Base-by-base conservation (phyloP, 2,329 filamentous ascomycete genomes). In the Colletotrichum karsti region DNA sequence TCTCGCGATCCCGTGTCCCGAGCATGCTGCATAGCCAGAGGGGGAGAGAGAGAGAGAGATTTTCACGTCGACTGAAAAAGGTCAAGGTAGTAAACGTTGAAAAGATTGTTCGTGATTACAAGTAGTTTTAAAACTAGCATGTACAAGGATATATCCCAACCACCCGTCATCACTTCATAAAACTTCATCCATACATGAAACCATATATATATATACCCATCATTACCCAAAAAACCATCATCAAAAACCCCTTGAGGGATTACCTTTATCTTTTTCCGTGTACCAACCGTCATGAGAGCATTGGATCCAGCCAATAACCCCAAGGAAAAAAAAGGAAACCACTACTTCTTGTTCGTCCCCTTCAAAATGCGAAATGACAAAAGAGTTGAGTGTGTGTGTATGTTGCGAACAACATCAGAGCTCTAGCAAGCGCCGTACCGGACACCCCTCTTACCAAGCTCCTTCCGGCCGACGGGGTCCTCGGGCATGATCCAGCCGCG, bases 401-500 rank as follows among this genome's bases (percentile, higher is more conserved):
- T n/a, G n/a, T n/a, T n/a, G n/a, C n/a, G n/a, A 44, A 18, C 5
- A 12, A 15, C 18, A 7, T 2, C 18, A 22, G 42, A 24, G 26
- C 3, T 41, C 74, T 72, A 83, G 72, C 81, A 83, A 26, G 72
- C 82, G 20, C 83, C 82, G 63, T 91, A 91, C 68, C 85, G 80
- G 39, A 91, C 88, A 15, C 89, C 89, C 63, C 89, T 83, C 82
- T 88, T 90, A 5, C 90, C 91, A 58, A 91, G 83, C 81, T 95
- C 92, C 80, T 92, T 90, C 74, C 91, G 85, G 8, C 90, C 90
- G 10, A 94, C 83, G 3, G 90, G 84, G 74, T 94, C 92, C 74
- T 94, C 91, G 1, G 92, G 92, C 81, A 90, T 87, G 1, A 93
- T 87, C 92, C 92, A 95, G 0, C 92, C 92, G 30, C 92, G 81